These are phyloP conservation scores for Suillus occidentalis DNA, from an alignment of 768 basidiomycete genomes.

Conservation along the genomic window DNA sequence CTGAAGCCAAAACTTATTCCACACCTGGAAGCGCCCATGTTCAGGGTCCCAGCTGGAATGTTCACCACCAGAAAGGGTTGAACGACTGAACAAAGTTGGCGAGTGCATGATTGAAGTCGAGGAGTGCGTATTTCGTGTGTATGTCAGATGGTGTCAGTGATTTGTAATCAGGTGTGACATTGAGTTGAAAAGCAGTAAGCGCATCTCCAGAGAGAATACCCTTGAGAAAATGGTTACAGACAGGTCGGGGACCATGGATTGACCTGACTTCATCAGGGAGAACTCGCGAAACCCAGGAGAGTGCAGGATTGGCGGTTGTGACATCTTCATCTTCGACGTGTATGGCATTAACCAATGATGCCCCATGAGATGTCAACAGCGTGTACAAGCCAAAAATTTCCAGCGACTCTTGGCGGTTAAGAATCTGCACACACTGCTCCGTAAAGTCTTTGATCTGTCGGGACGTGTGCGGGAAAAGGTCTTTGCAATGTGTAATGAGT, in stretches of 20 bases:
- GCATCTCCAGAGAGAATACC: not conserved
- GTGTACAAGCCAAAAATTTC: slow-evolving; percentile 22
- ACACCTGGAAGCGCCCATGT: not conserved
- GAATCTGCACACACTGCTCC: slow-evolving; percentile 31
- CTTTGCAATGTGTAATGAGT: slow-evolving; percentile 33
- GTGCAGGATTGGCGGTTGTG: not conserved
- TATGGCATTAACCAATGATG: not conserved
- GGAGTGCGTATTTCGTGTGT: slow-evolving; percentile 20
- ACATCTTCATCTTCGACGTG: not conserved
- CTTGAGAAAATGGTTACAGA: not conserved
- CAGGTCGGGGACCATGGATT: slow-evolving; percentile 6
- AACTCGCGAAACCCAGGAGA: not conserved
- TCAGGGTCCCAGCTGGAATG: not conserved
- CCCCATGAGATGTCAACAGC: not conserved
- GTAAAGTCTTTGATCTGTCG: slow-evolving; percentile 33
- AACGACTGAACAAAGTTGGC: slow-evolving; percentile 12
- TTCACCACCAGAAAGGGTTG: not conserved
- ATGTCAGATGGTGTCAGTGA: slow-evolving; percentile 21
- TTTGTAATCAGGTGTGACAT: slow-evolving; percentile 17
- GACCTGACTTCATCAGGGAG: not conserved
- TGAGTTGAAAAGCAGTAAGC: slow-evolving; percentile 22
- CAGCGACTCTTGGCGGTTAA: slow-evolving; percentile 33
- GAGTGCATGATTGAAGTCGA: slow-evolving; percentile 26
- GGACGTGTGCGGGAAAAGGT: slow-evolving; percentile 23
- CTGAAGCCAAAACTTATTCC: not conserved